These are phyloP conservation scores for Kwoniella sp. DNA, from an alignment of 768 basidiomycete genomes.

Conservation along the genomic window DNA sequence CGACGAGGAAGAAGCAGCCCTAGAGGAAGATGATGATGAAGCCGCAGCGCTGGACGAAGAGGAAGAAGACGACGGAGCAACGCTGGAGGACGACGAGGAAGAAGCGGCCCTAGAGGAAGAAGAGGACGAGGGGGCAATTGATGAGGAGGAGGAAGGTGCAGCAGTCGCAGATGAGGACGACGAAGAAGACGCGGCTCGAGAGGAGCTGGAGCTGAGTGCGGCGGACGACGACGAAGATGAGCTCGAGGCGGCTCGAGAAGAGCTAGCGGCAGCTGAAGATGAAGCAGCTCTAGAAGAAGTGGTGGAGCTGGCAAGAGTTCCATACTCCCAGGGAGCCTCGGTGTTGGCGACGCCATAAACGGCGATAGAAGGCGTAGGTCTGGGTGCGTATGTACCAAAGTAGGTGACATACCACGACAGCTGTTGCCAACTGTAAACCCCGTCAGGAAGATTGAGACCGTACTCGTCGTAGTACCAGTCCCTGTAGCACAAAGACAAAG, in stretches of 20 bases:
- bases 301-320: conserved; percentile 6
- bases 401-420: conserved; percentile 28
- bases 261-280: conserved; percentile 9
- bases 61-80: conserved; percentile 9
- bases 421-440: conserved; percentile 24
- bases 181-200: conserved; percentile 3
- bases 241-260: conserved; percentile 4
- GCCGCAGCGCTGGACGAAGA: conserved; percentile 15
- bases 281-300: conserved; percentile 4
- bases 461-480: conserved; percentile 27
- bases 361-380: conserved; percentile 13
- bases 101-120: background rate
- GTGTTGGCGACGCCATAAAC: conserved; percentile 14
- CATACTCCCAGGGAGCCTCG: conserved; percentile 28
- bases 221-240: conserved; percentile 4
- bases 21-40: conserved; percentile 15
- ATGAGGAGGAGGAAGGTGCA: conserved; percentile 7
- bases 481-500: conserved; percentile 1
- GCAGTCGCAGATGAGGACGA: conserved; percentile 14
- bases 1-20: conserved; percentile 9
- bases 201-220: conserved; percentile 4
- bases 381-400: conserved; percentile 24
- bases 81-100: conserved; percentile 17
- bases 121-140: background rate
- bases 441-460: conserved; percentile 23